phyloP scores from a whole-genome alignment of 1,284 basidiomycete genomes.

The Fomitopsis pinicola region DNA sequence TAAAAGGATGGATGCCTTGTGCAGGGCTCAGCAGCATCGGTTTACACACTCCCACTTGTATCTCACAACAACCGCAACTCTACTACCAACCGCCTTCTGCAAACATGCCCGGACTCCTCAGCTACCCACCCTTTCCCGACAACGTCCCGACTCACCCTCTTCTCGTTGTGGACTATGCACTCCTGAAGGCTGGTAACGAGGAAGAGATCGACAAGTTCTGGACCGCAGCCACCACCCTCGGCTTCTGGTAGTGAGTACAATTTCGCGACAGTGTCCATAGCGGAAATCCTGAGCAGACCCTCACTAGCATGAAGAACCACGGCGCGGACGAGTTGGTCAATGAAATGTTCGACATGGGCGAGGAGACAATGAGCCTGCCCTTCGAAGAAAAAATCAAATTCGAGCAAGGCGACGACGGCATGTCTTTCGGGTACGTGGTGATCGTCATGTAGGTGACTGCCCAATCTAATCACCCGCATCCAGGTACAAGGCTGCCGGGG shows the following conservation, averaged over 20 bases:
- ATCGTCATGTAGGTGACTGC: neutral
- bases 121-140: conserved; percentile 3
- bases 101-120: conserved; percentile 1
- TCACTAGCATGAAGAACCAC: no score
- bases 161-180: conserved; percentile 2
- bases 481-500: conserved; percentile 30
- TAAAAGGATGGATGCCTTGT: no score
- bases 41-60: no score
- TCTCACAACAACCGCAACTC: neutral
- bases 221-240: conserved; percentile 5
- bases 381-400: conserved; percentile 32
- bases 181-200: conserved; percentile 1
- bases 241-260: conserved; percentile 8
- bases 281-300: no score
- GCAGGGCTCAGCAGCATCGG: no score
- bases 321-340: conserved; percentile 22
- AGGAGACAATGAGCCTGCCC: conserved; percentile 29
- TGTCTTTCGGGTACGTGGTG: conserved; percentile 26
- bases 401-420: conserved; percentile 32
- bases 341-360: conserved; percentile 32
- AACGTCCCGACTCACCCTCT: conserved; percentile 2
- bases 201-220: conserved; percentile 4
- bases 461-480: conserved; percentile 3
- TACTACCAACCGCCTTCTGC: neutral
- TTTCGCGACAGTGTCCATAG: no score